These are phyloP conservation scores for Chytridium lagenaria DNA, from an alignment of 371 early-diverging fungal species.

Conservation along the genomic window DNA sequence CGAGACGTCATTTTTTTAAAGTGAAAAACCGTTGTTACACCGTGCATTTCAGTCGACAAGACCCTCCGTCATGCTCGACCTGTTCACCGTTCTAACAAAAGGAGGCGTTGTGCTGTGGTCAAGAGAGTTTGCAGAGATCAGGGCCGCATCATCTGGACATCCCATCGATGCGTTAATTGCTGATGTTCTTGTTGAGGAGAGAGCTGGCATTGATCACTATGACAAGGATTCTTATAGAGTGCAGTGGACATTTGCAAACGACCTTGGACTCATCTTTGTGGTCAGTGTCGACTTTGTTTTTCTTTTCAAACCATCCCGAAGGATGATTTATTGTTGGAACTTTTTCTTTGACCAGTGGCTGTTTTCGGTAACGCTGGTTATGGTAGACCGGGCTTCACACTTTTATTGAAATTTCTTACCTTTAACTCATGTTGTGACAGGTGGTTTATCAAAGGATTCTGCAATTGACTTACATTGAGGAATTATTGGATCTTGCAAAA, in stretches of 20 bases:
- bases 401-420: not conserved
- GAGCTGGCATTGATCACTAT: conserved; percentile 56
- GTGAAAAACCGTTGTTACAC: too few species aligned
- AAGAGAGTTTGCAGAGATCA: conserved; percentile 57
- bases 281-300: conserved; percentile 51
- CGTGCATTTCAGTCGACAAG: too few species aligned
- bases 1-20: too few species aligned
- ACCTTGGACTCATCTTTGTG: conserved; percentile 86
- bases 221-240: conserved; percentile 68
- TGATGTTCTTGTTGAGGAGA: conserved; percentile 81
- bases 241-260: conserved; percentile 87
- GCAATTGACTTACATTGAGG: conserved; percentile 84
- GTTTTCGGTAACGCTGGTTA: too few species aligned
- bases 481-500: conserved; percentile 74
- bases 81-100: conserved; percentile 76
- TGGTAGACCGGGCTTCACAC: not conserved
- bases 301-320: not conserved
- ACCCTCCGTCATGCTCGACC: conserved; percentile 90
- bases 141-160: conserved; percentile 58
- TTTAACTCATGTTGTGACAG: conserved; percentile 54
- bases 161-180: conserved; percentile 79
- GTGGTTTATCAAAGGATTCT: conserved; percentile 91
- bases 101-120: conserved; percentile 86
- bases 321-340: too few species aligned
- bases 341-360: too few species aligned